Evolutionary conservation across 257 asterid genomes (phyloP), one percentile per base, ranked within the genome.

Genomic region (Capsicum chinense): DNA sequence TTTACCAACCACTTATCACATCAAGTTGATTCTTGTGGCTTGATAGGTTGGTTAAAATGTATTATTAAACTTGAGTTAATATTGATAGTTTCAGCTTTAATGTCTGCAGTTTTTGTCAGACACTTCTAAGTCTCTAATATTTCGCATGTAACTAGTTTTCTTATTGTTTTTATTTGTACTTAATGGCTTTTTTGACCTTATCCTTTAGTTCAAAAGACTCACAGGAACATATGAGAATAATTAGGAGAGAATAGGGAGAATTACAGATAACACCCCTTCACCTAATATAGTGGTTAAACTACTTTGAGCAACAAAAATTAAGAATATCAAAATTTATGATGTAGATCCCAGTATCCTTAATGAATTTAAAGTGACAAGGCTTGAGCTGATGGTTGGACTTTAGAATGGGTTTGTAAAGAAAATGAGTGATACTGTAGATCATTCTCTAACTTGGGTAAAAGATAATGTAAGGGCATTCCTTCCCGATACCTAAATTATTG

Each of bases 191-290:
- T 35, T 26, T 78, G 50, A 52, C 50, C 82, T 52, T 78, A 64
- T 54, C 0, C 42, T 89, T 86, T 86, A 93, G 96, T 82, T 54
- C 83, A 84, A 33, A 80, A 56, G 50, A 80, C 70, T 97, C 88
- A 97, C 98, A 0, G 98, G 99, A 81, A 95, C 97, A 1, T 97
- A 90, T 44, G 99, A 99, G 64, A 93, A 95, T 86, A 97, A 97
- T 79, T 97, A 97, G 48, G 99, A 26, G 33, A 26, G 1, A 26
- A 26, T 26, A 1, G 33, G 99, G 64, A 93, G 99, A 81, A 88
- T 97, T 83, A 97, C 99, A 3, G 95, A 97, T 86, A 95, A 97
- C 73, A 93, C 95, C 88, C 99, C 99, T 62, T 86, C 98, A 0
- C 99, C 99, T 0, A 96, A 93, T 35, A 86, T 91, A 86, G 99